Conservation (phyloP, 1,139 yeast genomes). For the Pichia sp. region DNA sequence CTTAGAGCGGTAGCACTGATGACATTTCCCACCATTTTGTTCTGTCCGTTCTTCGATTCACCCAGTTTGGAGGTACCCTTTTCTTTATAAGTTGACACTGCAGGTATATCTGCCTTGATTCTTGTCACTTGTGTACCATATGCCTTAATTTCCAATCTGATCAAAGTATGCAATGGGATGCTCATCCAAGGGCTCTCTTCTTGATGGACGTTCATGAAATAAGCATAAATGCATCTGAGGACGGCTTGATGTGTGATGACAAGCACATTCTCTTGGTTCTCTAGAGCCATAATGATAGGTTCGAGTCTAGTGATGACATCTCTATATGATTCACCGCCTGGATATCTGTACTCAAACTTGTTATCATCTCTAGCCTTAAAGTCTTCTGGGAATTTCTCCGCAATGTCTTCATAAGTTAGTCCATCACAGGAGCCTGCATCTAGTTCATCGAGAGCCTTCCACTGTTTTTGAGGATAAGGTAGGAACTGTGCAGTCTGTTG, state of each 20-base stretch:
- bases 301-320: slow-evolving; percentile 92
- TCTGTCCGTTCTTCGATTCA: slow-evolving; percentile 32
- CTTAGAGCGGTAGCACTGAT: slow-evolving; percentile 23
- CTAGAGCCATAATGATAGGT: slow-evolving; percentile 97
- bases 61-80: slow-evolving; percentile 84
- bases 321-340: slow-evolving; percentile 96
- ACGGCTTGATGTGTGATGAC: slow-evolving; percentile 98
- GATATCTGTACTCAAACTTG: slow-evolving; percentile 89
- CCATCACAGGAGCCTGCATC: slow-evolving; percentile 99
- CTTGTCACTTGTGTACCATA: slow-evolving; percentile 83
- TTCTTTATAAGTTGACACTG: slow-evolving; percentile 93
- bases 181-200: slow-evolving; percentile 99
- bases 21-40: slow-evolving; percentile 28
- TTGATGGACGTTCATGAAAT: slow-evolving; percentile 97
- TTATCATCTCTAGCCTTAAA: slow-evolving; percentile 93
- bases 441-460: slow-evolving; percentile 96
- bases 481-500: slow-evolving; percentile 85
- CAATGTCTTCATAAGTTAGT: slow-evolving; percentile 82
- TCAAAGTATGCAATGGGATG: slow-evolving; percentile 91
- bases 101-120: slow-evolving; percentile 93
- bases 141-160: slow-evolving; percentile 90
- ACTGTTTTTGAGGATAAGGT: slow-evolving; percentile 76
- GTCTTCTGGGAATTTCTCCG: slow-evolving; percentile 81
- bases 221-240: slow-evolving; percentile 90
- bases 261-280: slow-evolving; percentile 90